These are phyloP conservation scores for Fusarium oligoseptatum DNA, from an alignment of 2,329 filamentous ascomycete species.

Conservation along the genomic window DNA sequence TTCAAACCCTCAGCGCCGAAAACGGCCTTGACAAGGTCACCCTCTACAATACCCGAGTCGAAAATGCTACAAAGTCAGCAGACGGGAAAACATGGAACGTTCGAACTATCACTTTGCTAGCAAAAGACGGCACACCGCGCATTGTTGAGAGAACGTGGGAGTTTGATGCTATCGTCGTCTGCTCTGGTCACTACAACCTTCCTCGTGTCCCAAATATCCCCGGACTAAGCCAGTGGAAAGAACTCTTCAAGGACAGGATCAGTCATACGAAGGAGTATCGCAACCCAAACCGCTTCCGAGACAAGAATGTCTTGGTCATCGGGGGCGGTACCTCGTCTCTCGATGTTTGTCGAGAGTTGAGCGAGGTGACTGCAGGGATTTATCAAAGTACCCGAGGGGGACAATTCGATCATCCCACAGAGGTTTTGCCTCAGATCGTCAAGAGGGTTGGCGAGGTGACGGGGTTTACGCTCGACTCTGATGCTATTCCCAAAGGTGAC, in stretches of 20 bases:
- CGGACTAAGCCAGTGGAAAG: conserved; percentile 71
- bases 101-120: conserved; percentile 59
- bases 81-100: conserved; percentile 62
- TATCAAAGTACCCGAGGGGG: conserved; percentile 68
- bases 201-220: conserved; percentile 71
- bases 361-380: conserved; percentile 51
- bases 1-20: conserved; percentile 66
- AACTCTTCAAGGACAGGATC: conserved; percentile 63
- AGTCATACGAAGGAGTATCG: conserved; percentile 81
- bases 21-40: conserved; percentile 65
- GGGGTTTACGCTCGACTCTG: conserved; percentile 54
- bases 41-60: conserved; percentile 70
- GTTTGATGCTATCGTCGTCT: conserved; percentile 76
- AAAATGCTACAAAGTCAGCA: conserved; percentile 59
- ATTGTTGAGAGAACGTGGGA: conserved; percentile 49
- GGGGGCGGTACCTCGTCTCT: conserved; percentile 63
- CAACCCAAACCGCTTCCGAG: conserved; percentile 67
- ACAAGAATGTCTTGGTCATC: conserved; percentile 65
- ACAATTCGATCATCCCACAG: conserved; percentile 67
- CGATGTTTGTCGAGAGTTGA: conserved; percentile 58
- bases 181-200: conserved; percentile 75
- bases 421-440: conserved; percentile 65
- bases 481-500: conserved; percentile 60
- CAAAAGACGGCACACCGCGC: conserved; percentile 34
- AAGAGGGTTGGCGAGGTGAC: conserved; percentile 65